Evolutionary conservation across 2,329 filamentous ascomycete species (phyloP), one percentile per base, ranked within the genome.

Genomic region (Xylariaceae sp.): DNA sequence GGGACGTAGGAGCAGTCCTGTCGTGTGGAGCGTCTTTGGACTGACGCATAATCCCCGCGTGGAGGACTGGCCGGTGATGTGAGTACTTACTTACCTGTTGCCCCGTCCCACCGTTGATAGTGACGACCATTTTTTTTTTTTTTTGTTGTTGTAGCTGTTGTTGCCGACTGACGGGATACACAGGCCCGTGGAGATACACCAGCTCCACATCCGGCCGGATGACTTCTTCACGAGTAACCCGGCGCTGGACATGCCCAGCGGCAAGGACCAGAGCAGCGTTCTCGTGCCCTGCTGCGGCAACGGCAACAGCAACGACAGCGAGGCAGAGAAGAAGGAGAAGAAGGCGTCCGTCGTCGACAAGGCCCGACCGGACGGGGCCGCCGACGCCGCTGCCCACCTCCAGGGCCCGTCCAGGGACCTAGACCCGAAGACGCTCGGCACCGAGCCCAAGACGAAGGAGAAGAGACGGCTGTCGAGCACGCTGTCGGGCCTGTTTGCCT

Each of bases 21-120:
- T 70, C 5, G 66, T 72, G 0, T 71, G 67, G 68, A 60, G 55
- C n/a, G 63, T 66, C 3, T 69, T 67, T 40, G 64, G 66, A 4
- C 46, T 70, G 29, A 70, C 65, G 8, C 65, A 70, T 35, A 68
- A 68, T 32, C 64, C 64, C 1, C 51, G 65, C 5, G 60, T 67
- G 5, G 65, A 70, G 43, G 65, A 70, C 39, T 69, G 66, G 66
- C 65, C 65, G 4, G 65, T 69, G 8, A 70, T 69, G 65, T 68
- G 46, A 61, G 66, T 61, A 5, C 19, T 19, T 10, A 27, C 21
- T 7, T n/a, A 23, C 21, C 21, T 23, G 21, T 23, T 23, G 21
- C n/a, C 21, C 8, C n/a, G n/a, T n/a, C 21, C 21, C 21, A 23
- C 21, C n/a, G 21, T 23, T n/a, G 21, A 24, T 23, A 23, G 26